A percentile compares a stretch with the other conserved stretches of the same genome.
phyloP scores from a whole-genome alignment of 768 basidiomycete genomes.

The Austroboletus eburneus region DNA sequence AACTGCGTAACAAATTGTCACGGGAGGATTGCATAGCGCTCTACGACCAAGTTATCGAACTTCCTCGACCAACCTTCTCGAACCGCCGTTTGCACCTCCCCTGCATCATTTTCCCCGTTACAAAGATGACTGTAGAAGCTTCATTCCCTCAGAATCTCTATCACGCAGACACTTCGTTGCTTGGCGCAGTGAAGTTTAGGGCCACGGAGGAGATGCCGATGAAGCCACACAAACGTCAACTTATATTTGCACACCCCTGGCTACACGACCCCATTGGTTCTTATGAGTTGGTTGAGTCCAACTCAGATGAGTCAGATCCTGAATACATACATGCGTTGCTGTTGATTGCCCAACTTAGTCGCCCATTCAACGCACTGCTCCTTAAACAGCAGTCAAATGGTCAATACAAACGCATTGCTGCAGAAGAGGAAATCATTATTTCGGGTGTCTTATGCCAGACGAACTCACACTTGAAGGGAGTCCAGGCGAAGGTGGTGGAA shows the following conservation, averaged over 20 bases:
- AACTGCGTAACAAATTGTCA: not conserved
- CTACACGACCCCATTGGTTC: constrained; percentile 2
- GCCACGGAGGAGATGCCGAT: not conserved
- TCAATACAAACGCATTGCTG: too few relatives aligned
- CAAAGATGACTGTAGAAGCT: not conserved
- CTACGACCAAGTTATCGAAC: not conserved
- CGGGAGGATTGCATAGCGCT: not conserved
- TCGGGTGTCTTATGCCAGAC: too few relatives aligned
- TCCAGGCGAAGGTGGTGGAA: too few relatives aligned
- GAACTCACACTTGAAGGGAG: too few relatives aligned
- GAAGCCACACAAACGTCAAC: not conserved
- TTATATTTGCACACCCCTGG: constrained; percentile 11
- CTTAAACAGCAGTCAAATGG: too few relatives aligned
- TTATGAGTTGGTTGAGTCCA: too few relatives aligned
- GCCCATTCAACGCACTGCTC: too few relatives aligned
- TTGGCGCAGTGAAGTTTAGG: constrained; percentile 6
- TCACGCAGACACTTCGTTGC: not conserved
- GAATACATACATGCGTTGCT: too few relatives aligned
- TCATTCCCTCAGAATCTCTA: not conserved
- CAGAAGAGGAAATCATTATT: too few relatives aligned
- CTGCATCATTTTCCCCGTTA: constrained; percentile 1
- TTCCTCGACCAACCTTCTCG: not conserved
- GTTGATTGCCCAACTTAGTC: too few relatives aligned
- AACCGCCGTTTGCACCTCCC: constrained; percentile 1
- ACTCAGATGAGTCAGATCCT: too few relatives aligned